Percentiles rank a stretch among this genome's conserved stretches.
Conservation (phyloP, 73 alveolate genomes). For the Stentor coeruleus region DNA sequence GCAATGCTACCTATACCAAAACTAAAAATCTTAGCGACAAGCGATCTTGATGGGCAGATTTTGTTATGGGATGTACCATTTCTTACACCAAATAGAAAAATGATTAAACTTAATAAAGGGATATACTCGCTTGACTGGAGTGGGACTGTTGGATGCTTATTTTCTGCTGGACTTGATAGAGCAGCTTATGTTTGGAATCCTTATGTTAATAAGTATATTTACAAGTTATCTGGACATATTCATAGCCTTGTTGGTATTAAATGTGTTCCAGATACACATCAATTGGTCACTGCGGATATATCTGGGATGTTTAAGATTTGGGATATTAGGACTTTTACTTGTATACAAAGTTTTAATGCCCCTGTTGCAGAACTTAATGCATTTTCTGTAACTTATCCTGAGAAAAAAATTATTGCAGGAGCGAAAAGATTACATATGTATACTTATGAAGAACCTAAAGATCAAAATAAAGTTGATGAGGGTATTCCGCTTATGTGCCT, state of each 20-base stretch:
- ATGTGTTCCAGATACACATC: conserved; percentile 81
- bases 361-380: conserved; percentile 90
- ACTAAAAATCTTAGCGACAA: conserved; percentile 64
- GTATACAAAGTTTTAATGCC: conserved; percentile 89
- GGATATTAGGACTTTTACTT: conserved; percentile 94
- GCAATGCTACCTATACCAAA: conserved; percentile 71
- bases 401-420: conserved; percentile 90
- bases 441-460: conserved; percentile 97
- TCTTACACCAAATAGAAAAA: conserved; percentile 45
- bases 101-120: conserved; percentile 74
- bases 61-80: conserved; percentile 77
- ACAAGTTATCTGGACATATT: conserved; percentile 89
- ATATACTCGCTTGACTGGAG: conserved; percentile 81
- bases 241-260: conserved; percentile 94
- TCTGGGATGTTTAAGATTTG: conserved; percentile 95
- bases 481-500: conserved; percentile 83
- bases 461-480: conserved; percentile 93
- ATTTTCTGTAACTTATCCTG: conserved; percentile 88
- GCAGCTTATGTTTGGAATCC: conserved; percentile 92
- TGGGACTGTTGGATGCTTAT: conserved; percentile 56
- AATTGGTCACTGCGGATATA: conserved; percentile 96
- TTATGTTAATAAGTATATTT: conserved; percentile 90
- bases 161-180: conserved; percentile 84
- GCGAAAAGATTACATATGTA: conserved; percentile 89
- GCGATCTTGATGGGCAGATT: conserved; percentile 74